Evolutionary conservation across 129 eudicot genomes (phyloP).

Genomic region (Artemisia annua): DNA sequence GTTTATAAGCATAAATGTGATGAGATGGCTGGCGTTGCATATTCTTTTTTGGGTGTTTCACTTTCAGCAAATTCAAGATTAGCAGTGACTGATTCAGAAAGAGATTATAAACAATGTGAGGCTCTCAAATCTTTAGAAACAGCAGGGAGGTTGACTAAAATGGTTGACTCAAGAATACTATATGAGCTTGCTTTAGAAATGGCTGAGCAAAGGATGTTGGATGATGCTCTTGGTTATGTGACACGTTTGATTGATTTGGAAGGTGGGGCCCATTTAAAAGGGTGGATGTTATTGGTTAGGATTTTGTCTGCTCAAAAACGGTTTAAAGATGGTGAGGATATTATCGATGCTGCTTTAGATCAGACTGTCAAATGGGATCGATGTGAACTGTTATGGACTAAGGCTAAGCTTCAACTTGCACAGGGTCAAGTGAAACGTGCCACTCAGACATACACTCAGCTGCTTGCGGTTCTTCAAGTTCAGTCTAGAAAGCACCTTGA

Average conservation of each 20-base stretch:
- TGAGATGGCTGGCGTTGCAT: constrained; percentile 48
- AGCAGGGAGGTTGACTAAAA: constrained; percentile 62
- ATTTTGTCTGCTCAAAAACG: constrained; percentile 72
- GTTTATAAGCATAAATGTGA: constrained; percentile 44
- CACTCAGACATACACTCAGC: constrained; percentile 62
- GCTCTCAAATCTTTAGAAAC: constrained; percentile 62
- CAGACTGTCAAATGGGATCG: constrained; percentile 87
- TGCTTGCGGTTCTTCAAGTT: constrained; percentile 73
- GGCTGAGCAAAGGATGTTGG: constrained; percentile 88
- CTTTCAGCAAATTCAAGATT: constrained; percentile 50
- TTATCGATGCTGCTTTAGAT: constrained; percentile 80
- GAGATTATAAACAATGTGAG: constrained; percentile 53
- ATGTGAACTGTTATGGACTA: constrained; percentile 63
- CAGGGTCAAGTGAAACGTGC: constrained; percentile 71
- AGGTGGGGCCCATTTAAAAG: constrained; percentile 58
- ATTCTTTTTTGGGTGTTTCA: constrained; percentile 57
- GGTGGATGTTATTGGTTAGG: constrained; percentile 70
- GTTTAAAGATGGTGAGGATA: constrained; percentile 53
- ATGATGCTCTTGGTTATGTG: constrained; percentile 61
- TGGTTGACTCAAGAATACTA: constrained; percentile 46
- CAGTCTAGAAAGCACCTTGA: constrained; percentile 36
- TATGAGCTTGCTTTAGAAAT: constrained; percentile 66
- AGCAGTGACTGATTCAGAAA: constrained; percentile 45
- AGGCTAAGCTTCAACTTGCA: constrained; percentile 85
- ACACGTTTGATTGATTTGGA: constrained; percentile 54